Evolutionary conservation across 352 stramenopile genomes (phyloP).

Genomic region (Albugo laibachii): DNA sequence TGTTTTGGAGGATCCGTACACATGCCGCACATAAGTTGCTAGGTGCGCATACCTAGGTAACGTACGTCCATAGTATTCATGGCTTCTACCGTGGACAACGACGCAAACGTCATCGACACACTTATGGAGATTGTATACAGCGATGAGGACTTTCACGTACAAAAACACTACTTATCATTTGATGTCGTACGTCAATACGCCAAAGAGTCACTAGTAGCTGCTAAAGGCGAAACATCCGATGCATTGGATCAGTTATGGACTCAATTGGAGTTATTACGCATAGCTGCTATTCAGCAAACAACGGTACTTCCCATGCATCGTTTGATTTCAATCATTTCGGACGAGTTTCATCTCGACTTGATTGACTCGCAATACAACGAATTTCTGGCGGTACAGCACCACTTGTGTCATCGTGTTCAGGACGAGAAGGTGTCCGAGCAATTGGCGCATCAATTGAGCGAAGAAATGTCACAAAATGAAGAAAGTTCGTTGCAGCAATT

Average conservation of each 20-base stretch:
- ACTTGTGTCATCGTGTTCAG: slow-evolving; percentile 11
- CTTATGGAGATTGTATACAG: too few relatives aligned
- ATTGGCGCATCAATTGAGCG: slow-evolving; percentile 28
- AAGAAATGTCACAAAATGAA: slow-evolving; percentile 15
- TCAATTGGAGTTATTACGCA: slow-evolving; percentile 11
- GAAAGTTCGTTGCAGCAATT: slow-evolving; percentile 30
- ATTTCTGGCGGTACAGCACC: slow-evolving; percentile 25
- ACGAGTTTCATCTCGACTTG: slow-evolving; percentile 5
- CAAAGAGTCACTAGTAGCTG: too few relatives aligned
- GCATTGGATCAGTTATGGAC: slow-evolving; percentile 45
- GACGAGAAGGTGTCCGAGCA: slow-evolving; percentile 27
- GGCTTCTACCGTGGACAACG: too few relatives aligned
- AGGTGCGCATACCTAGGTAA: too few relatives aligned
- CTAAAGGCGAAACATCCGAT: slow-evolving; percentile 17
- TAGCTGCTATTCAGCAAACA: neutral
- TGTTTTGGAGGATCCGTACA: too few relatives aligned
- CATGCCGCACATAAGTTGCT: too few relatives aligned
- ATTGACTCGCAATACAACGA: slow-evolving; percentile 23
- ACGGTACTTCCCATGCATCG: neutral
- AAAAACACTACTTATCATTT: too few relatives aligned
- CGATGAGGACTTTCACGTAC: too few relatives aligned
- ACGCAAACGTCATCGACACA: too few relatives aligned
- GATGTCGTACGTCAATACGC: too few relatives aligned
- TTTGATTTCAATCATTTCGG: neutral
- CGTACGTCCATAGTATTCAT: too few relatives aligned